Conservation (phyloP, 2,329 filamentous ascomycete species). For the Verticillium isaacii region DNA sequence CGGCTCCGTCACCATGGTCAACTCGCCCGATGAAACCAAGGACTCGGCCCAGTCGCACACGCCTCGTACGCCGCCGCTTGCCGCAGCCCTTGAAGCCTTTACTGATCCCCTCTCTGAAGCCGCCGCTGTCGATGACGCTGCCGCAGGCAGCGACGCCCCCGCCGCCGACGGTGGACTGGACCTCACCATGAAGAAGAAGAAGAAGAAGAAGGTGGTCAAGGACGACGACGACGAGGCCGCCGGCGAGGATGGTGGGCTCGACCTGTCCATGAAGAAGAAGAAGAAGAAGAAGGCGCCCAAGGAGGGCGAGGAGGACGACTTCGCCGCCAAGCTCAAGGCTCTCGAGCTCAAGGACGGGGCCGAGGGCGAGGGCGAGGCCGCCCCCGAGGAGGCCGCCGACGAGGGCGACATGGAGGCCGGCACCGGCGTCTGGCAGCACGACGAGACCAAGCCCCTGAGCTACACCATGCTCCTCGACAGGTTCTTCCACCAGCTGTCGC, state of each 20-base stretch:
- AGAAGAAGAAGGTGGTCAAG: constrained; percentile 63
- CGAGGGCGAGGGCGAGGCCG: constrained; percentile 63
- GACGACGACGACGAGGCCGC: constrained; percentile 43
- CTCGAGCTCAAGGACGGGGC: constrained; percentile 46
- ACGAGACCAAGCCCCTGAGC: constrained; percentile 69
- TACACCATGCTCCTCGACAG: constrained; percentile 83
- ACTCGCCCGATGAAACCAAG: constrained; percentile 70
- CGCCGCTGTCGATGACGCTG: constrained; percentile 17
- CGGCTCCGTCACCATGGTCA: constrained; percentile 75
- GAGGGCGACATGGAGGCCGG: constrained; percentile 80
- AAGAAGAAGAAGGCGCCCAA: constrained; percentile 67
- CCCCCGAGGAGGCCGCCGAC: constrained; percentile 44
- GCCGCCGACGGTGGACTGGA: constrained; percentile 54
- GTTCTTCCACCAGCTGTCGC: constrained; percentile 91
- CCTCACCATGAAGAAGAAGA: constrained; percentile 65
- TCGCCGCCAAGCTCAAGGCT: constrained; percentile 57
- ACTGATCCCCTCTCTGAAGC: constrained; percentile 41
- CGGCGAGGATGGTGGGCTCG: constrained; percentile 47
- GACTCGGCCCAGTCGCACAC: constrained; percentile 78
- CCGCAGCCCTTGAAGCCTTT: constrained; percentile 50
- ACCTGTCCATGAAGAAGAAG: constrained; percentile 73
- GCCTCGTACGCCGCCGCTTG: constrained; percentile 58
- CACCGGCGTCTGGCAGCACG: constrained; percentile 86
- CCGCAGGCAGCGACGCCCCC: constrained; percentile 35
- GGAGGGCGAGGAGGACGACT: constrained; percentile 58